Evolutionary conservation across 139 green algal genomes (phyloP), one percentile per base, ranked within the genome.

Genomic region (Chlorella sp.): DNA sequence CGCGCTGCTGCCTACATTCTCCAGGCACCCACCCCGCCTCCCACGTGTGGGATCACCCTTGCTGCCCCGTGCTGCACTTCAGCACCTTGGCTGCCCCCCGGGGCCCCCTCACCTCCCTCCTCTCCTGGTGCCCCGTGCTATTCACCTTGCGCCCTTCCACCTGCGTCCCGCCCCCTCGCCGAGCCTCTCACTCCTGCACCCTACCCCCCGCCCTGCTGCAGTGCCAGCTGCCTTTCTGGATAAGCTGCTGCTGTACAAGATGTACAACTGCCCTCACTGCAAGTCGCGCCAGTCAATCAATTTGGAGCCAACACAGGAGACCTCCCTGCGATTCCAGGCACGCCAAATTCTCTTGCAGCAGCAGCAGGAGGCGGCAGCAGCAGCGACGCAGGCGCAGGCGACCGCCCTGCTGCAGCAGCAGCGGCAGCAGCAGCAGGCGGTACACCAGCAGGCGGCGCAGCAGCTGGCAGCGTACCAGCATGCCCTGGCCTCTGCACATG

Each of bases 251-350:
- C 42, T 48, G 30, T 83, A 53, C 79, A 85, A 85, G 79, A 85
- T 85, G 79, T 94, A 93, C 83, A 77, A 39, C 24, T 94, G 91
- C 86, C 91, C 91, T 30, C 79, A 90, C 78, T 94, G 91, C 87
- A 81, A 88, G 30, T 85, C 79, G 2, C 39, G 53, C 3, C 90
- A 94, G 83, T 42, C 60, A 15, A 85, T 94, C 73, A 34, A 80
- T 7, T 7, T 93, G 81, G 86, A 85, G 16, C 57, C 78, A n/a
- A 80, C 89, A 53, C 91, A 93, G 86, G 91, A 92, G 48, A 79
- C 68, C 0, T 19, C 71, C 9, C 53, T 92, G 71, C 85, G 85
- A 36, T 34, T 89, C n/a, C 90, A 88, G 37, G 80, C 76, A 0
- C 64, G 42, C 28, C 79, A 91, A 28, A 48, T 87, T 3, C 34